Evolutionary conservation across 2,329 filamentous ascomycete species (phyloP).

Genomic region (Aspergillus latus): DNA sequence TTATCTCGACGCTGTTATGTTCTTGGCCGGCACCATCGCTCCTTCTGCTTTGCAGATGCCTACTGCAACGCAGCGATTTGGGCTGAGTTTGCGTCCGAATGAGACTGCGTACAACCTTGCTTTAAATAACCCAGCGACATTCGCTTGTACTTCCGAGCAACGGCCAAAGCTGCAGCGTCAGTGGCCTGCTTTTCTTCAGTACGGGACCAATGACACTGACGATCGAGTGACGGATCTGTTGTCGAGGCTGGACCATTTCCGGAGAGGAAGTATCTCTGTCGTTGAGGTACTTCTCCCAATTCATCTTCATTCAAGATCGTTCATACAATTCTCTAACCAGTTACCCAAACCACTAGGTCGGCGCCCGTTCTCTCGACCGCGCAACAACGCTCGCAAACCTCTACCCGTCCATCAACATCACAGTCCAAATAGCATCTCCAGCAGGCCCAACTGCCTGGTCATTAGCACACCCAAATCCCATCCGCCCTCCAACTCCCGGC

Average conservation of each 20-base stretch:
- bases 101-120: conserved; percentile 9
- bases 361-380: conserved; percentile 4
- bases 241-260: conserved; percentile 7
- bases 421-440: conserved; percentile 3
- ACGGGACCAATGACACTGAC: conserved; percentile 8
- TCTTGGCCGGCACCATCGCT: conserved; percentile 37
- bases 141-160: conserved; percentile 8
- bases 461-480: not conserved
- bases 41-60: conserved; percentile 41
- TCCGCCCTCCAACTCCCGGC: conserved; percentile 1
- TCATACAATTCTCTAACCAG: not conserved
- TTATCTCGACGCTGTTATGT: conserved; percentile 42
- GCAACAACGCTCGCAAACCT: conserved; percentile 10
- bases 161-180: conserved; percentile 12
- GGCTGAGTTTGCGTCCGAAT: not conserved
- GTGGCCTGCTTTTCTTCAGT: conserved; percentile 11
- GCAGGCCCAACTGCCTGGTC: not conserved
- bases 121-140: conserved; percentile 3
- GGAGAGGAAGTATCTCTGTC: conserved; percentile 5
- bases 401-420: conserved; percentile 10
- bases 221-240: conserved; percentile 10
- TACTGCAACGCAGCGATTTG: conserved; percentile 25
- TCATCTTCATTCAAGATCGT: not conserved
- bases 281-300: conserved; percentile 6
- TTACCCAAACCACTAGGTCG: conserved; percentile 3